A percentile compares a stretch with the other conserved stretches of the same genome.
These are phyloP conservation scores for Paecilomyces dactylethromorphus DNA, from an alignment of 2,329 filamentous ascomycete species.

Conservation along the genomic window DNA sequence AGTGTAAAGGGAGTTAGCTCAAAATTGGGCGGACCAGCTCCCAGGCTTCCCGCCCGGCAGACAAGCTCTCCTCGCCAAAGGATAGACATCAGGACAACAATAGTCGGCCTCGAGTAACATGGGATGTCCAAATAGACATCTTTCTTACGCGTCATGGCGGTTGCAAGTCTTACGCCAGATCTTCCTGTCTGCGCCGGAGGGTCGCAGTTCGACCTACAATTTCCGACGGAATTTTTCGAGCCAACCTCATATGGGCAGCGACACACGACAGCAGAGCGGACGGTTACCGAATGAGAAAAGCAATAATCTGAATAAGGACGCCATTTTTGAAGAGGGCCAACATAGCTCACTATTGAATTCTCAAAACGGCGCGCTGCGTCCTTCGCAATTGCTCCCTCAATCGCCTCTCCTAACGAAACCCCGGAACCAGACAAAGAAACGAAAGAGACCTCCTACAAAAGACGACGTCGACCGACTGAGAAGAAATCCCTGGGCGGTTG, in stretches of 20 bases:
- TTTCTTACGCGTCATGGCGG: conserved; percentile 28
- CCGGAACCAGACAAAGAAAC: conserved; percentile 10
- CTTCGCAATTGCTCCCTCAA: conserved; percentile 28
- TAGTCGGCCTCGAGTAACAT: conserved; percentile 9
- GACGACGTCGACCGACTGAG: conserved; percentile 21
- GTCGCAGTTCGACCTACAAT: neutral
- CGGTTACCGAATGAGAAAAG: neutral
- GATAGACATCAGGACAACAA: neutral
- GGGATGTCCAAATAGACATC: conserved; percentile 16
- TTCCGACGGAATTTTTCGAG: conserved; percentile 10
- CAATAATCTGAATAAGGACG: neutral
- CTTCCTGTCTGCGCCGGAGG: conserved; percentile 6
- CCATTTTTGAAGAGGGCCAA: neutral
- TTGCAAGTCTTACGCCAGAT: conserved; percentile 18
- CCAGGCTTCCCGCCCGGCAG: neutral
- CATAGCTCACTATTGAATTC: neutral
- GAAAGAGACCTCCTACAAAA: conserved; percentile 17
- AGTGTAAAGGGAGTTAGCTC: neutral
- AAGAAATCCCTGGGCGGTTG: conserved; percentile 35
- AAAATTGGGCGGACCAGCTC: neutral
- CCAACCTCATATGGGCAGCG: conserved; percentile 1
- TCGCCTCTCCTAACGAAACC: conserved; percentile 25
- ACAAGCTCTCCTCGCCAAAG: neutral
- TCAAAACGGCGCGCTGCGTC: conserved; percentile 6
- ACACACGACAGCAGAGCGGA: neutral